A percentile compares a stretch with the other conserved stretches of the same genome.
These are phyloP conservation scores for Podaxis sp. DNA, from an alignment of 768 basidiomycete species.

Conservation along the genomic window DNA sequence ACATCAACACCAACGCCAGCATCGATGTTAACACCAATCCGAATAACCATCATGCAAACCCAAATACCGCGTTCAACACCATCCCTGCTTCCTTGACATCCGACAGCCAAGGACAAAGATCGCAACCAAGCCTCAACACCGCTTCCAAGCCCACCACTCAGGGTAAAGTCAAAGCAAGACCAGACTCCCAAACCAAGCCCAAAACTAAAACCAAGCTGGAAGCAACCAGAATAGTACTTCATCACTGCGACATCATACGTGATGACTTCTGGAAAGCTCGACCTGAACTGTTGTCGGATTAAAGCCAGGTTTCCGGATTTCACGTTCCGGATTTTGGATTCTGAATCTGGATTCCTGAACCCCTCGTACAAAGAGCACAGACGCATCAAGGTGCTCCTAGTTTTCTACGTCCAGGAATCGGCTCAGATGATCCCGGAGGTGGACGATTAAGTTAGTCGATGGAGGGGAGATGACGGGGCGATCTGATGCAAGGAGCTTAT, in stretches of 20 bases:
- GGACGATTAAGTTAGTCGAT: not conserved
- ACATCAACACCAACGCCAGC: not conserved
- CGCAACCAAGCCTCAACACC: slow-evolving; percentile 2
- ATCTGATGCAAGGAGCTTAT: not conserved
- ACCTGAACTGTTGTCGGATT: slow-evolving; percentile 45
- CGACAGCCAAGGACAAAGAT: not conserved
- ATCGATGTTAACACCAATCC: no score
- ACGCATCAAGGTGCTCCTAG: not conserved
- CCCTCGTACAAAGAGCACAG: not conserved
- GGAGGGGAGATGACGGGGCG: not conserved
- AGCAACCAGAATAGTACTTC: slow-evolving; percentile 45
- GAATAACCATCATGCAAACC: not conserved
- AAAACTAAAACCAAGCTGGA: slow-evolving; percentile 18
- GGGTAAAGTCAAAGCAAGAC: slow-evolving; percentile 18
- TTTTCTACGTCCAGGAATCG: not conserved
- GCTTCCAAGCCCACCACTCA: slow-evolving; percentile 13
- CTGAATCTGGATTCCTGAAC: not conserved
- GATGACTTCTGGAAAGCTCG: slow-evolving; percentile 75
- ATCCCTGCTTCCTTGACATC: not conserved
- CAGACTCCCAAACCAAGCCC: slow-evolving; percentile 13
- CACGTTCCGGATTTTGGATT: no score
- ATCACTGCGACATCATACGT: slow-evolving; percentile 83
- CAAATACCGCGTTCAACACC: not conserved
- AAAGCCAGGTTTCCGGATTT: not conserved
- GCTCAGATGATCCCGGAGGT: not conserved